Evolutionary conservation across 805 yeast genomes (phyloP), one percentile per base, ranked within the genome.

Genomic region (Starmerella vaccinii): DNA sequence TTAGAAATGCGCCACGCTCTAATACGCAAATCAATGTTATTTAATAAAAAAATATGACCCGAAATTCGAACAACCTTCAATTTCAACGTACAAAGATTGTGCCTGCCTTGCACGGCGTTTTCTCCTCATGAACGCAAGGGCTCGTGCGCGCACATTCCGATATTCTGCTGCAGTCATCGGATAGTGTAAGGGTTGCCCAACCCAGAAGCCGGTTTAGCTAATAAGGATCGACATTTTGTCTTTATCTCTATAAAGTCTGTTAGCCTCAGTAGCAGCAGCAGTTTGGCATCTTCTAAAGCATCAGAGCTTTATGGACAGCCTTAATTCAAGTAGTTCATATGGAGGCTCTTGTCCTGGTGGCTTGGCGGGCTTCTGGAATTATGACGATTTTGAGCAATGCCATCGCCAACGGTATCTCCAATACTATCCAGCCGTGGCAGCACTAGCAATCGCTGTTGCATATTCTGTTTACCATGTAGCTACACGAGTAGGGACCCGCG

Each of bases 331-430:
- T 29, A 23, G 24, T 21, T 38, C 46, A 5, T 21, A 12, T 16
- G 22, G 24, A 21, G 46, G 38, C 6, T 10, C 38, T 5, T 43
- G 46, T n/a, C 46, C 46, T 4, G 46, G 48, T 6, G 37, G 47
- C 15, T 10, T 52, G 49, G 30, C 44, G 12, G 37, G 37, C 40
- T 64, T 65, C 35, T 60, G 63, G 63, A 46, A 54, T 15, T 47
- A 22, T 37, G 63, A 59, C 27, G 58, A 56, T 39, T 50, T 60
- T 38, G 57, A 54, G 19, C 32, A 16, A 9, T 60, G 63, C 47
- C 59, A 55, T 34, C 49, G 53, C 18, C 63, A 60, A 42, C 52
- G 56, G 9, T 59, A 57, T 34, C 26, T 59, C 34, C 58, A 56
- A 43, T 39, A 35, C n/a, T 50, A 44, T 30, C 61, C 58, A 1